These are phyloP conservation scores for Cyberlindnera petersonii DNA, from an alignment of 805 yeast species.

Conservation along the genomic window DNA sequence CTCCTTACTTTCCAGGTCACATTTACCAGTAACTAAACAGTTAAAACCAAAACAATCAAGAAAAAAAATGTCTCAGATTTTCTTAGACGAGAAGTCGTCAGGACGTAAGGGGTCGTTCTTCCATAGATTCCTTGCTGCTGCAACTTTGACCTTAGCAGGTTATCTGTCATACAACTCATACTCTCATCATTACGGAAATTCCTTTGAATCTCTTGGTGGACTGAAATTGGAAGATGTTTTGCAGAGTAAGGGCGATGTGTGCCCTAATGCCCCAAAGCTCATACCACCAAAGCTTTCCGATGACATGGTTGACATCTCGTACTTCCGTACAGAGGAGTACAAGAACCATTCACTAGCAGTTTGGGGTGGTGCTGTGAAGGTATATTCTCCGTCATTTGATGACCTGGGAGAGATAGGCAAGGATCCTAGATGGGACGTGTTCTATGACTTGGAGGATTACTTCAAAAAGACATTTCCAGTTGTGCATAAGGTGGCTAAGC, in stretches of 20 bases:
- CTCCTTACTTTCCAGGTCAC: no score
- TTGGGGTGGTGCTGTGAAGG: conserved; percentile 13
- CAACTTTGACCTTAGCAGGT: neutral
- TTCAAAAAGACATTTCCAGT: conserved; percentile 12
- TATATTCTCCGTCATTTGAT: conserved; percentile 14
- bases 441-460: conserved; percentile 11
- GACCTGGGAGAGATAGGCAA: conserved; percentile 14
- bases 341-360: conserved; percentile 12
- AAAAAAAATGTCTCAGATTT: conserved; percentile 2
- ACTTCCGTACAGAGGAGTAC: conserved; percentile 14
- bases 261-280: conserved; percentile 7
- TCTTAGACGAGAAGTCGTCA: conserved; percentile 2
- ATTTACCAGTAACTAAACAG: no score
- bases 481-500: conserved; percentile 6
- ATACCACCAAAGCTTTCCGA: conserved; percentile 5
- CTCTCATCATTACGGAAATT: neutral
- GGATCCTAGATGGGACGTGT: conserved; percentile 17
- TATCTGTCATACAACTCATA: conserved; percentile 1
- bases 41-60: no score
- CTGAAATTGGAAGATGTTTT: neutral
- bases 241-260: neutral
- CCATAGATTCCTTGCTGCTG: conserved; percentile 1
- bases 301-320: conserved; percentile 7
- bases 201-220: neutral
- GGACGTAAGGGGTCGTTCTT: neutral